Evolutionary conservation across 371 early-diverging fungal genomes (phyloP), one percentile per base, ranked within the genome.

Genomic region (Mucor saturninus): DNA sequence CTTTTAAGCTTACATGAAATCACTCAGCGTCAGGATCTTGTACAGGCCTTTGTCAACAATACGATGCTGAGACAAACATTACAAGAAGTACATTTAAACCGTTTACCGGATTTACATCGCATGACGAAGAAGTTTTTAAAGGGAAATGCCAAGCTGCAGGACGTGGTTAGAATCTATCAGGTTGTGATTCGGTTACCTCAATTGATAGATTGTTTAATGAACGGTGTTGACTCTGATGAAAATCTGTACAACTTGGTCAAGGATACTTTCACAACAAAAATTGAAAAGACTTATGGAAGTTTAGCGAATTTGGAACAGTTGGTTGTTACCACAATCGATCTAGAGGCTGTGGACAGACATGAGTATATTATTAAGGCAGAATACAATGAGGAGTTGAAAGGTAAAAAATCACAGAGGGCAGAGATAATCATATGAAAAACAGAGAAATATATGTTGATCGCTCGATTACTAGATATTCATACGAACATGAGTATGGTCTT

Each of bases 151-250:
- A 81, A 75, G 3, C 70, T 97, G n/a, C 68, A 85, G 79, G 98
- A 98, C 69, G 92, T 95, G 0, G 87, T 97, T 7, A 85, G 97
- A 6, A 82, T 94, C 4, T 96, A 98, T 74, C 97, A 97, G 72
- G 90, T 94, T 0, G 81, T 92, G 2, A 73, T 90, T n/a, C 81
- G 85, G 4, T 72, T 97, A 6, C 95, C 96, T 3, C 79, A 63
- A 2, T 74, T 97, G 7, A 58, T 84, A 14, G 78, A 80, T 4
- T 79, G 79, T 0, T 73, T 98, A 5, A 70, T 81, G n/a, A 65
- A 64, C 1, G 77, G 69, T 50, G 58, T 58, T 40, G 68, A 79
- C 1, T 71, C 83, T 45, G 75, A 78, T 6, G 75, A 52, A 31
- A 38, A 28, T 0, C 46, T 61, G n/a, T 69, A 65, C 28, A 29